Conservation (phyloP, 192 early-diverging fungal genomes). For the Funneliformis geosporum region DNA sequence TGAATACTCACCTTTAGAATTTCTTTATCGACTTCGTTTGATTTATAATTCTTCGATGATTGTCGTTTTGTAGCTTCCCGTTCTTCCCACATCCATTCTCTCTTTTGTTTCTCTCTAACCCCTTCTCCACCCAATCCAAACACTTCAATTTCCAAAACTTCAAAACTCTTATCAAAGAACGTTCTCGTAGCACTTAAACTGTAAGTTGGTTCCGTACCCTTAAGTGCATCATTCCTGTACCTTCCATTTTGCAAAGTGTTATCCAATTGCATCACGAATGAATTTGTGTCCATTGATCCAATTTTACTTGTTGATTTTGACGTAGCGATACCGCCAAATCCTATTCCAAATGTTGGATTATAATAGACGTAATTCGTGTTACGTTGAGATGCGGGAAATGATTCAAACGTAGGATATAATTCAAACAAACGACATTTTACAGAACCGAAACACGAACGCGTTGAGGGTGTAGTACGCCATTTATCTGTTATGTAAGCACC, state of each 20-base stretch:
- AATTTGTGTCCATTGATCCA: conserved; percentile 37
- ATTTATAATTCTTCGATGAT: no score
- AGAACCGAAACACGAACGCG: conserved; percentile 49
- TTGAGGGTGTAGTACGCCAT: conserved; percentile 43
- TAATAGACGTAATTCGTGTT: conserved; percentile 37
- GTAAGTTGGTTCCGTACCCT: neutral
- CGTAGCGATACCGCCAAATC: conserved; percentile 33
- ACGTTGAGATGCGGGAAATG: conserved; percentile 38
- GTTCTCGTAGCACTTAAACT: conserved; percentile 37
- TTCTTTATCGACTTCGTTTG: neutral
- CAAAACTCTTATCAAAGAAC: conserved; percentile 34
- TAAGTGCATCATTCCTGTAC: conserved; percentile 42
- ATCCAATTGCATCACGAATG: conserved; percentile 46
- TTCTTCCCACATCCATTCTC: conserved; percentile 55
- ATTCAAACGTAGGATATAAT: conserved; percentile 48
- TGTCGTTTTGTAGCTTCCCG: conserved; percentile 37
- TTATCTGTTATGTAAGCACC: conserved; percentile 54
- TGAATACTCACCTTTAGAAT: neutral
- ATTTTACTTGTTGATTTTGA: conserved; percentile 21
- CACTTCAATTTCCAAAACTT: conserved; percentile 47
- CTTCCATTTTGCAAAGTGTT: conserved; percentile 50
- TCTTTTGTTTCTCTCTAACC: conserved; percentile 44
- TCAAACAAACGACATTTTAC: conserved; percentile 50
- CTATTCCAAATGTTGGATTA: conserved; percentile 36
- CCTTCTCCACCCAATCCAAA: conserved; percentile 53